phyloP scores from a whole-genome alignment of 257 asterid species.

The Salvia splendens region DNA sequence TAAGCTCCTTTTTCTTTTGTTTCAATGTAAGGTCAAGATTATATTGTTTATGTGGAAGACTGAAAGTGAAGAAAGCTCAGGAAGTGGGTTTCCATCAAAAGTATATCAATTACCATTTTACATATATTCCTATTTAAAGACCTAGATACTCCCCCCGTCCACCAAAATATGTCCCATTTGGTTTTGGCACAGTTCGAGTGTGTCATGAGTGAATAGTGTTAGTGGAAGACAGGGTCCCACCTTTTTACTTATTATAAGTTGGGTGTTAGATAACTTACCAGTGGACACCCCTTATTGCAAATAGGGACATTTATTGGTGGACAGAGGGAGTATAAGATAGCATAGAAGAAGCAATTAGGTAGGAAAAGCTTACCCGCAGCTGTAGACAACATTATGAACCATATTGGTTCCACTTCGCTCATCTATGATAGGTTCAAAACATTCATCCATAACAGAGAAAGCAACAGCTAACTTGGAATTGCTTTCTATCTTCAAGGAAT shows the following conservation, averaged over 20 bases:
- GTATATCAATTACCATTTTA: slow-evolving; percentile 19
- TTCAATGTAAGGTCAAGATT: slow-evolving; percentile 14
- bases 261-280: no score
- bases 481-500: slow-evolving; percentile 47
- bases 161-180: no score
- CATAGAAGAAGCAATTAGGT: slow-evolving; percentile 21
- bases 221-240: no score
- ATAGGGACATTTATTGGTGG: no score
- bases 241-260: no score
- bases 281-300: no score
- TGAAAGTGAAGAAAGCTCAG: slow-evolving; percentile 15
- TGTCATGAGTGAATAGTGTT: no score
- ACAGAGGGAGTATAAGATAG: background rate
- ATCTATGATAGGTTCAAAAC: slow-evolving; percentile 61
- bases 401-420: slow-evolving; percentile 64
- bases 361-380: slow-evolving; percentile 55
- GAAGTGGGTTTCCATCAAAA: background rate
- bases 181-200: no score
- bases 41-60: slow-evolving; percentile 21
- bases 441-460: slow-evolving; percentile 62
- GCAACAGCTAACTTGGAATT: slow-evolving; percentile 70
- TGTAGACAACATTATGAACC: slow-evolving; percentile 64
- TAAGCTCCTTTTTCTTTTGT: background rate
- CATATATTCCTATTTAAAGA: slow-evolving; percentile 17
- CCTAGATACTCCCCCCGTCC: background rate